Evolutionary conservation across 257 asterid genomes (phyloP).

Genomic region (Salvia miltiorrhiza): DNA sequence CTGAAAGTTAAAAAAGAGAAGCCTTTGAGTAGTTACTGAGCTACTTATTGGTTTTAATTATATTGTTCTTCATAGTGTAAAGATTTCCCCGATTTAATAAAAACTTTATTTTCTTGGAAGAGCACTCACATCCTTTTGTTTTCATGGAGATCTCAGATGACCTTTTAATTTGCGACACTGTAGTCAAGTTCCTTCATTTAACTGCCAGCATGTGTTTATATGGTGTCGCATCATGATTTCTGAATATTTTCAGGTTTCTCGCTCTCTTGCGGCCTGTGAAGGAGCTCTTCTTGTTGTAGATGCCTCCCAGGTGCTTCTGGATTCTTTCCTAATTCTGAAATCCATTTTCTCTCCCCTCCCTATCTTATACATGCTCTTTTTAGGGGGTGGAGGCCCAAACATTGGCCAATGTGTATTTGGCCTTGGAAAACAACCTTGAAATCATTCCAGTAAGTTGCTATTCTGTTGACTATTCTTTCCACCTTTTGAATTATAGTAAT

Average conservation of each 20-base stretch:
- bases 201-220: conserved; percentile 7
- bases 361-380: conserved; percentile 20
- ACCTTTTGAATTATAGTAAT: not conserved
- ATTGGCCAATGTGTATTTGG: conserved; percentile 94
- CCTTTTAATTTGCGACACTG: not conserved
- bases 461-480: not conserved
- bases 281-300: conserved; percentile 99
- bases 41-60: too few relatives aligned
- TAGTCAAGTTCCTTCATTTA: conserved; percentile 1
- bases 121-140: not conserved
- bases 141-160: not conserved
- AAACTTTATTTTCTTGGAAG: not conserved
- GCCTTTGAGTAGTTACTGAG: not conserved
- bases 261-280: conserved; percentile 99
- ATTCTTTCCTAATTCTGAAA: not conserved
- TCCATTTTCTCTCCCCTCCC: not conserved
- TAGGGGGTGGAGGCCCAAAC: conserved; percentile 99
- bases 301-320: conserved; percentile 82
- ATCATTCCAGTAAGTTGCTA: conserved; percentile 80
- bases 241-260: conserved; percentile 66
- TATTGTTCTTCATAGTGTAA: not conserved
- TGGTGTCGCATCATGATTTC: conserved; percentile 22
- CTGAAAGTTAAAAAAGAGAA: not conserved
- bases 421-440: conserved; percentile 98
- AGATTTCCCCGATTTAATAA: not conserved